Percentiles rank a stretch among this genome's conserved stretches.
phyloP scores from a whole-genome alignment of 106 monocot species.

The Allium sativum region DNA sequence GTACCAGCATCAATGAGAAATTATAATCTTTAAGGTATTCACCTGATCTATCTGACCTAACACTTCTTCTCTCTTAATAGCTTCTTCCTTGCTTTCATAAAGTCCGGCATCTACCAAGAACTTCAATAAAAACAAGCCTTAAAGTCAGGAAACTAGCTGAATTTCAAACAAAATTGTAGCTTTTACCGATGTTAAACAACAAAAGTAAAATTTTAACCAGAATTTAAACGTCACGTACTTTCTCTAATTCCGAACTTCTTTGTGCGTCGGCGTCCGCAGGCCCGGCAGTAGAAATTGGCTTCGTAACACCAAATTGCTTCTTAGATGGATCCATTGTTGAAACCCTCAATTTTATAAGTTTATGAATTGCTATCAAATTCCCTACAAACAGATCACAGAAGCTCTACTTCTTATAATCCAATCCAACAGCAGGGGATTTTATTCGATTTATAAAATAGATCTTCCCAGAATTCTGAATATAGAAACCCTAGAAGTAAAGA shows the following conservation, averaged over 20 bases:
- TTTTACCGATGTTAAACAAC: background rate
- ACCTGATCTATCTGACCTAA: slow-evolving; percentile 67
- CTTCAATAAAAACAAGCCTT: slow-evolving; percentile 16
- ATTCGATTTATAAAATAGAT: background rate
- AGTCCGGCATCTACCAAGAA: slow-evolving; percentile 70
- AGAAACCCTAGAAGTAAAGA: background rate
- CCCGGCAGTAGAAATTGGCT: slow-evolving; percentile 55
- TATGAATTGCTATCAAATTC: background rate
- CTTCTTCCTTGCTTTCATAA: slow-evolving; percentile 69
- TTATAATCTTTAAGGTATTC: background rate
- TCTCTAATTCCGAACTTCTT: slow-evolving; percentile 55
- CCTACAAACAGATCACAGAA: background rate
- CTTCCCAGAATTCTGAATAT: background rate
- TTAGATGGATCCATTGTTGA: background rate
- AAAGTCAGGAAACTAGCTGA: background rate
- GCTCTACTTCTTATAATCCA: background rate
- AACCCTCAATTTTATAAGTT: background rate
- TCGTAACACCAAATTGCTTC: slow-evolving; percentile 53
- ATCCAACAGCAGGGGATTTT: background rate
- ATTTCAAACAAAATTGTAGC: background rate
- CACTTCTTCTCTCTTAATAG: slow-evolving; percentile 56
- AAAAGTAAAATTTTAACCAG: background rate
- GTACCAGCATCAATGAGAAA: background rate
- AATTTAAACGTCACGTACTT: slow-evolving; percentile 26
- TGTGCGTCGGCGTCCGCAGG: slow-evolving; percentile 57